Percentiles rank a stretch among this genome's conserved stretches.
Conservation (phyloP, 176 grass and related monocot species). For the Otatea glauca region DNA sequence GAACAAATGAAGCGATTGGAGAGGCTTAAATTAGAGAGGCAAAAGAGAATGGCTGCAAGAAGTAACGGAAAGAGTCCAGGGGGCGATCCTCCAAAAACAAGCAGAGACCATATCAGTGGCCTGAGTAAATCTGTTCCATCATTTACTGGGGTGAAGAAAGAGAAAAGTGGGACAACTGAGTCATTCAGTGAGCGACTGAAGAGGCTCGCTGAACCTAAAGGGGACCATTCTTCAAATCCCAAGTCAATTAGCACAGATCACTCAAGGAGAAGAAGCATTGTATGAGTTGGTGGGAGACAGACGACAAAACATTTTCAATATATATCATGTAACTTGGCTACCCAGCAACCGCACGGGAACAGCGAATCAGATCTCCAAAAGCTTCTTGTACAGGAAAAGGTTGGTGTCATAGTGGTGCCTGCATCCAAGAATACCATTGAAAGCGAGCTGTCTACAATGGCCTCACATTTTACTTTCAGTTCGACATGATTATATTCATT, state of each 20-base stretch:
- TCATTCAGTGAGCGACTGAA: constrained; percentile 43
- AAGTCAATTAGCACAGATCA: constrained; percentile 41
- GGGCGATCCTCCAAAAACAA: constrained; percentile 46
- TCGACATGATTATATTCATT: constrained; percentile 50
- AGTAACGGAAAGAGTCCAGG: constrained; percentile 40
- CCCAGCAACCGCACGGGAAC: constrained; percentile 43
- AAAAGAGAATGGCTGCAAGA: constrained; percentile 92
- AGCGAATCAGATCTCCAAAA: background rate
- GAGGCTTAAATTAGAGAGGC: constrained; percentile 83
- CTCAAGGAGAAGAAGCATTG: constrained; percentile 49
- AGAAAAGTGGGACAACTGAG: constrained; percentile 55
- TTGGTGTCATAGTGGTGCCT: background rate
- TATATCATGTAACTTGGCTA: constrained; percentile 44
- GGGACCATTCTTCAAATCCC: constrained; percentile 32
- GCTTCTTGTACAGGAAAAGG: constrained; percentile 39
- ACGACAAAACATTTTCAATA: constrained; percentile 43
- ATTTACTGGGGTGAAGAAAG: constrained; percentile 70
- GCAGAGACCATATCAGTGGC: constrained; percentile 47
- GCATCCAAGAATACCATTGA: constrained; percentile 1
- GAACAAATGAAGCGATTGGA: constrained; percentile 87
- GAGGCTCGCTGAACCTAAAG: constrained; percentile 73
- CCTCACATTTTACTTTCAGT: constrained; percentile 14
- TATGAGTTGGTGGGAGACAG: constrained; percentile 33
- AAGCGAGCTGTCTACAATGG: background rate
- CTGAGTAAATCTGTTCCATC: constrained; percentile 77